Base-by-base conservation (phyloP, 73 alveolate species). In the Paramecium primaurelia region DNA sequence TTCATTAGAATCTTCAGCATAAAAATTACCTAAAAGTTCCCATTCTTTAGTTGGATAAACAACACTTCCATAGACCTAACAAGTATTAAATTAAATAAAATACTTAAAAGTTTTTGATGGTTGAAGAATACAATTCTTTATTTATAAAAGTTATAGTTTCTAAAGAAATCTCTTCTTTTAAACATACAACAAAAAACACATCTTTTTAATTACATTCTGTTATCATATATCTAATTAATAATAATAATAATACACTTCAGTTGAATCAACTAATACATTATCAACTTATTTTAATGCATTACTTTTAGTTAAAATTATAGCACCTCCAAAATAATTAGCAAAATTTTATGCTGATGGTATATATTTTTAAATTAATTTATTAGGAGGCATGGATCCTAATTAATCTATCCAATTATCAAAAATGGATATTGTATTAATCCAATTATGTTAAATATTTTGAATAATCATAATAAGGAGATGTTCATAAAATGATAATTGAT, bases 1-100 rank as follows among this genome's bases (percentile, higher is more conserved):
- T 16, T 75, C 58, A 75, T 75, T 75, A 14, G 88, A 30, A 20
- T 75, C 88, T 20, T 75, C 58, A 37, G 88, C 88, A n/a, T 34
- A 30, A 42, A 75, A 75, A 12, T 75, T 38, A 30, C 88, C 88
- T 18, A 75, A 42, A 30, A 75, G 47, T 38, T 75, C 88, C 88
- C 88, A 75, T 75, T 75, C 64, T 12, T 75, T 42, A 12, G 88
- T 75, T 7, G 88, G 88, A 75, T 75, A 75, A 12, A 75, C 38
- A 6, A 75, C 88, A 75, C 88, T 75, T 22, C 68, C 58, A 20
- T 14, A 75, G 7, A 75, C 60, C 88, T 75, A 30, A 4, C 1
- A 28, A 11, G 8, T 0, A 18, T 0, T 34, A 22, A 22, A 38
- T 42, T 75, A 5, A 0, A n/a, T n/a, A 5, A 4, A 26, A 4